Conservation (phyloP, 2,329 filamentous ascomycete genomes). For the Tolypocladium ovalisporum region DNA sequence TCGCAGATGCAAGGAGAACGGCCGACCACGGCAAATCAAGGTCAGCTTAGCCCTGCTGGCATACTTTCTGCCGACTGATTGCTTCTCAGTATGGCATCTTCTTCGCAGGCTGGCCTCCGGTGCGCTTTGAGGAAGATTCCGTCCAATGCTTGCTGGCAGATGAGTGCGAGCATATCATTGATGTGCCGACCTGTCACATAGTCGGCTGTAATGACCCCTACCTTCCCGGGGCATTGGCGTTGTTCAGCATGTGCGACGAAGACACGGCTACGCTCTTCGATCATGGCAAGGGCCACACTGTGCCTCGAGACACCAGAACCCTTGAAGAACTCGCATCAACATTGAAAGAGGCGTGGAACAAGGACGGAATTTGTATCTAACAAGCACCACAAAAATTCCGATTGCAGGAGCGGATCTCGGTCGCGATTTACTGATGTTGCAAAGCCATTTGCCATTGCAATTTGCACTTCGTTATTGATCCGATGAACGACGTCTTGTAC, state of each 20-base stretch:
- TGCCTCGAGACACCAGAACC: conserved; percentile 41
- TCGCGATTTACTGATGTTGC: too few species aligned
- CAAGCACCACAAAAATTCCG: too few species aligned
- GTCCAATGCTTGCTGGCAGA: conserved; percentile 37
- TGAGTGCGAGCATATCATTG: conserved; percentile 35
- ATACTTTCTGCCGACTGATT: not conserved
- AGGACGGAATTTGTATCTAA: too few species aligned
- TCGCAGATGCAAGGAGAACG: conserved; percentile 19
- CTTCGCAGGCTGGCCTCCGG: conserved; percentile 43
- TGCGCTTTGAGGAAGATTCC: conserved; percentile 25
- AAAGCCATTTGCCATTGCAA: too few species aligned
- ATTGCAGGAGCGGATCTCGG: too few species aligned
- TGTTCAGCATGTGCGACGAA: conserved; percentile 51
- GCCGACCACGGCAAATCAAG: conserved; percentile 23
- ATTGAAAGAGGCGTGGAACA: too few species aligned
- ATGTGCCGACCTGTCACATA: conserved; percentile 41
- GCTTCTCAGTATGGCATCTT: conserved; percentile 32
- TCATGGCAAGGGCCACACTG: conserved; percentile 52
- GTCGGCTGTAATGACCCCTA: conserved; percentile 49
- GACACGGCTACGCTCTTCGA: conserved; percentile 51
- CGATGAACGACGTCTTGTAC: too few species aligned
- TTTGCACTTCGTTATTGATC: too few species aligned
- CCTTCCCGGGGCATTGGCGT: conserved; percentile 46
- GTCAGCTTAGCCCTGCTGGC: conserved; percentile 9
- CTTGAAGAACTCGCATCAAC: too few species aligned